Evolutionary conservation across 75 land plant genomes (phyloP).

Genomic region (Sequoia sempervirens): DNA sequence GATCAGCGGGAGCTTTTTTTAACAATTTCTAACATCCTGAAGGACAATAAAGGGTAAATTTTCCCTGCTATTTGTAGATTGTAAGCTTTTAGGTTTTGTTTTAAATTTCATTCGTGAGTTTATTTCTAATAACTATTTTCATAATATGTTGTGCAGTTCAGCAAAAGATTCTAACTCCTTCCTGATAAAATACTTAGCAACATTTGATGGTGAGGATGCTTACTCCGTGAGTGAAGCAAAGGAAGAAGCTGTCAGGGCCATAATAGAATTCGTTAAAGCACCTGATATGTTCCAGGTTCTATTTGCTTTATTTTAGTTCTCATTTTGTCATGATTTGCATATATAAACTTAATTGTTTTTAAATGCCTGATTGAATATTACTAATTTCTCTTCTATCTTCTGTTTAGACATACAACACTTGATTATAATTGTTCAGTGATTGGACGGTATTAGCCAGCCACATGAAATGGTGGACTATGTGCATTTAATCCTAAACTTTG

Average conservation of each 20-base stretch:
- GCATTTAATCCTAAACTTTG: neutral
- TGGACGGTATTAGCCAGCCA: neutral
- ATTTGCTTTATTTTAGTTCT: neutral
- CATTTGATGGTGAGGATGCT: constrained; percentile 77
- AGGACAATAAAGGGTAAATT: constrained; percentile 78
- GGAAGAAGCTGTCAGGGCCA: constrained; percentile 83
- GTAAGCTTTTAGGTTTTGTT: neutral
- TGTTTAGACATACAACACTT: neutral
- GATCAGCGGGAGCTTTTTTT: constrained; percentile 78
- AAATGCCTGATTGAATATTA: neutral
- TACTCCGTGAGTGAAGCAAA: constrained; percentile 69
- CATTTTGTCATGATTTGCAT: neutral
- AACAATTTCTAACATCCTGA: constrained; percentile 67
- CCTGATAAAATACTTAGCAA: constrained; percentile 76
- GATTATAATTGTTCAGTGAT: neutral
- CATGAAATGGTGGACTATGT: neutral
- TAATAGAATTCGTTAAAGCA: constrained; percentile 91
- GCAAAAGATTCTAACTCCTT: constrained; percentile 71
- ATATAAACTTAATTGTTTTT: neutral
- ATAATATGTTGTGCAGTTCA: constrained; percentile 39
- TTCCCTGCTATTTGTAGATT: neutral
- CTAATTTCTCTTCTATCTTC: neutral
- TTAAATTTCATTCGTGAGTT: neutral
- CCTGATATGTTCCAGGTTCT: constrained; percentile 95
- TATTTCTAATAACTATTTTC: neutral